These are phyloP conservation scores for Suhomyces canberraensis DNA, from an alignment of 805 yeast species.

Conservation along the genomic window DNA sequence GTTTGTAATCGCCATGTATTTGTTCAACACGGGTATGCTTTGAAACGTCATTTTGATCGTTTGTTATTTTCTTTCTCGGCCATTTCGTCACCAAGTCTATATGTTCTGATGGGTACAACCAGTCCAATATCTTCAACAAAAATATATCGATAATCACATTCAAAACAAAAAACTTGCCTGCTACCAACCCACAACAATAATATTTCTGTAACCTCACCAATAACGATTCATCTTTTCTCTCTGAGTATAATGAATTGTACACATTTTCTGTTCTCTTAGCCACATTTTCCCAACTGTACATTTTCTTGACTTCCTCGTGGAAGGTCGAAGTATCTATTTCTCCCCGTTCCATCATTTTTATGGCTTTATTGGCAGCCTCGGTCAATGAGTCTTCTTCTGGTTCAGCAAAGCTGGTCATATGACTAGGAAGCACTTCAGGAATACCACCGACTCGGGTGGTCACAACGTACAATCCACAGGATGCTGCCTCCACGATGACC, in stretches of 20 bases:
- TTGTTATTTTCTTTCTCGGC: slow-evolving; percentile 55
- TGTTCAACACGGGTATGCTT: too few species aligned
- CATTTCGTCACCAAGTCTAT: slow-evolving; percentile 82
- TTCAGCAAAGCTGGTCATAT: slow-evolving; percentile 89
- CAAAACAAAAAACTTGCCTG: slow-evolving; percentile 77
- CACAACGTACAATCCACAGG: slow-evolving; percentile 90
- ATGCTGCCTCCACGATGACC: slow-evolving; percentile 94
- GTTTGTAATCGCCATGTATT: too few species aligned
- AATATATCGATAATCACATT: slow-evolving; percentile 80
- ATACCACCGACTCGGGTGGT: slow-evolving; percentile 97
- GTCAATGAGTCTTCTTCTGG: slow-evolving; percentile 85
- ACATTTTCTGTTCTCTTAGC: slow-evolving; percentile 84
- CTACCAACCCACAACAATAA: slow-evolving; percentile 75
- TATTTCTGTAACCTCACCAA: slow-evolving; percentile 58
- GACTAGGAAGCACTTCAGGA: slow-evolving; percentile 89
- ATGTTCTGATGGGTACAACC: slow-evolving; percentile 59
- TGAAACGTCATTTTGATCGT: too few species aligned
- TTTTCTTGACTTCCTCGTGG: slow-evolving; percentile 69
- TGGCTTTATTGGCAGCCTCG: slow-evolving; percentile 68
- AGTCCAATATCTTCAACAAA: slow-evolving; percentile 59
- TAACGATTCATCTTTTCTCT: slow-evolving; percentile 48
- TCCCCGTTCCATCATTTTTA: slow-evolving; percentile 52
- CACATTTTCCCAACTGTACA: slow-evolving; percentile 92
- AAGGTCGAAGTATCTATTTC: slow-evolving; percentile 69
- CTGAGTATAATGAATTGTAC: slow-evolving; percentile 50